Evolutionary conservation across 495 filamentous ascomycete species (phyloP).

Genomic region (Aspergillus homomorphus): DNA sequence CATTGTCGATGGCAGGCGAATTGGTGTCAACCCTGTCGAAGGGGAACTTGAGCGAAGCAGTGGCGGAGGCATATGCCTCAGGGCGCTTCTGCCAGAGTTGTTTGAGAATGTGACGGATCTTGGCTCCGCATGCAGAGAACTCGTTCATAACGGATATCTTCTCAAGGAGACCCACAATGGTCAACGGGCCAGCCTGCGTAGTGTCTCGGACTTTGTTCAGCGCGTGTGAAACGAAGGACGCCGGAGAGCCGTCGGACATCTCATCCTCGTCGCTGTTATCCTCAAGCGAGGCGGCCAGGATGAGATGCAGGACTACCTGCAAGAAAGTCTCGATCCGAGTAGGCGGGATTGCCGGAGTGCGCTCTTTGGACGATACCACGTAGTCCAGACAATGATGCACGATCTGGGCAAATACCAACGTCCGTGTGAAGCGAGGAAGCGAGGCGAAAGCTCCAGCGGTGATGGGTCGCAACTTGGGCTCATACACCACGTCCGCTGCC

Average conservation of each 20-base stretch:
- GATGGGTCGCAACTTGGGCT: conserved; percentile 81
- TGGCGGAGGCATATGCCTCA: conserved; percentile 60
- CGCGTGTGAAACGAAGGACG: conserved; percentile 68
- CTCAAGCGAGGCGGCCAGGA: conserved; percentile 78
- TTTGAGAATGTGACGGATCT: conserved; percentile 80
- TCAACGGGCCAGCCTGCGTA: conserved; percentile 53
- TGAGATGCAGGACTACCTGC: conserved; percentile 84
- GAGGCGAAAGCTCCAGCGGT: conserved; percentile 69
- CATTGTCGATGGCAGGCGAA: conserved; percentile 56
- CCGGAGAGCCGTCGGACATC: conserved; percentile 39
- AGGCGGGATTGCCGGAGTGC: conserved; percentile 66
- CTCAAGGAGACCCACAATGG: conserved; percentile 73
- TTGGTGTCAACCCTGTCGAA: conserved; percentile 55
- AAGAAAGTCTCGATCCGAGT: conserved; percentile 88
- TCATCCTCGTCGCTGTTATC: conserved; percentile 63
- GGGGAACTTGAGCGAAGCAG: conserved; percentile 46
- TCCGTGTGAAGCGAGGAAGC: conserved; percentile 73
- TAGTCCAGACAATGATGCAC: conserved; percentile 86
- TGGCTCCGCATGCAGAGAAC: conserved; percentile 77
- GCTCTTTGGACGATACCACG: conserved; percentile 58
- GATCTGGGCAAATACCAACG: conserved; percentile 83
- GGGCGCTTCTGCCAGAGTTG: conserved; percentile 82
- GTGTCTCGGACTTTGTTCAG: conserved; percentile 54
- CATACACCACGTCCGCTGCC: conserved; percentile 83
- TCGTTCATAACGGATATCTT: conserved; percentile 69